Evolutionary conservation across 106 monocot species (phyloP).

Genomic region (Dendrobium huoshanense): DNA sequence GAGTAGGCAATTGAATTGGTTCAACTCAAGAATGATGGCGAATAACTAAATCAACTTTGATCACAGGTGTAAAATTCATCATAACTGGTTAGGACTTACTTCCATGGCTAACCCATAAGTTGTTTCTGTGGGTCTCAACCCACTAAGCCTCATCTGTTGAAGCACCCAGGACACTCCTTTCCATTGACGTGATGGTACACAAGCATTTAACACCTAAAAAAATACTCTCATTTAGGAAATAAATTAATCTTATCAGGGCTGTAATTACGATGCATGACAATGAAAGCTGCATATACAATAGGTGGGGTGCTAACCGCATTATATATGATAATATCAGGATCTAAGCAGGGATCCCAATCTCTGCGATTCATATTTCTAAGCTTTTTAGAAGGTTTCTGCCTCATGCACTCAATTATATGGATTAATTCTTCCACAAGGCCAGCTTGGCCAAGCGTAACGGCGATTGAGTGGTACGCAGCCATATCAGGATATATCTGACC

Average conservation of each 20-base stretch:
- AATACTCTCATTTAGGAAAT: background rate
- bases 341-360: conserved; percentile 76
- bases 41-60: background rate
- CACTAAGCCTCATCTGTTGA: conserved; percentile 48
- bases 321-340: conserved; percentile 77
- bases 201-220: conserved; percentile 72
- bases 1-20: background rate
- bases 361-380: conserved; percentile 57
- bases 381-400: conserved; percentile 58
- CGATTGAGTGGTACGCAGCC: conserved; percentile 85
- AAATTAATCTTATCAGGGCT: background rate
- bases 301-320: conserved; percentile 52
- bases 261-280: background rate
- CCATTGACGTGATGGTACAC: conserved; percentile 79
- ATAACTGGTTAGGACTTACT: conserved; percentile 28
- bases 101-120: conserved; percentile 94
- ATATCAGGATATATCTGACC: conserved; percentile 90
- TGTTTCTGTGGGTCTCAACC: conserved; percentile 66
- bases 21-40: background rate
- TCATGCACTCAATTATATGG: conserved; percentile 65
- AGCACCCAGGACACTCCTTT: conserved; percentile 96
- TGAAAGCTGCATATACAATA: background rate
- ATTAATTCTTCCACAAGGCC: conserved; percentile 75
- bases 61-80: background rate
- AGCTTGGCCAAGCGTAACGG: conserved; percentile 93